phyloP scores from a whole-genome alignment of 2,329 filamentous ascomycete species.

The Paraphoma sp. region DNA sequence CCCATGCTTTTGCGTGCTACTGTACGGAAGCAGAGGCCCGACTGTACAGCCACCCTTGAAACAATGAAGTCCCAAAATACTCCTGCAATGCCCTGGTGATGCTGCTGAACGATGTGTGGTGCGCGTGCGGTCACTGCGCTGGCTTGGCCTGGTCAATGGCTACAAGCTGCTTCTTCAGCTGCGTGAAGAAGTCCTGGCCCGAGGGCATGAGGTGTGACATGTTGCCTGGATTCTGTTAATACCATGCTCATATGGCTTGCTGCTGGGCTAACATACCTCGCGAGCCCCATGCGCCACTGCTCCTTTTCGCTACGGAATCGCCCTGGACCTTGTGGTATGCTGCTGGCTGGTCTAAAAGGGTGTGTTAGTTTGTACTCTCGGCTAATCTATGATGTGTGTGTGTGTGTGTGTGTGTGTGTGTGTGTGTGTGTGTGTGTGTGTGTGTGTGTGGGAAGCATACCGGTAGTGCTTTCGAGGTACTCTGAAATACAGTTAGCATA shows the following conservation, averaged over 20 bases:
- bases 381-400: constrained; percentile 2
- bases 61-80: constrained; percentile 33
- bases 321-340: constrained; percentile 49
- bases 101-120: constrained; percentile 39
- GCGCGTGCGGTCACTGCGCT: constrained; percentile 25
- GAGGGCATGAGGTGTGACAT: constrained; percentile 52
- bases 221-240: constrained; percentile 36
- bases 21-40: constrained; percentile 19
- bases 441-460: constrained; percentile 20
- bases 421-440: constrained; percentile 1
- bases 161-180: constrained; percentile 54
- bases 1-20: constrained; percentile 23
- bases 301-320: constrained; percentile 47
- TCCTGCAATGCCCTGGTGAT: constrained; percentile 45
- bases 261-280: constrained; percentile 38
- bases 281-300: constrained; percentile 49
- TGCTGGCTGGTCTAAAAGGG: constrained; percentile 33
- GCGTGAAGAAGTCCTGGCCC: constrained; percentile 53
- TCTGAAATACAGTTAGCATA: constrained; percentile 29
- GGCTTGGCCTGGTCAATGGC: constrained; percentile 48
- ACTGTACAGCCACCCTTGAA: constrained; percentile 20
- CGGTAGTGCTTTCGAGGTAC: constrained; percentile 38
- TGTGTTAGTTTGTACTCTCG: constrained; percentile 28
- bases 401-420: constrained; percentile 2
- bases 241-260: background rate